Conservation (phyloP, 352 stramenopile genomes). For the Phytophthora europaea region DNA sequence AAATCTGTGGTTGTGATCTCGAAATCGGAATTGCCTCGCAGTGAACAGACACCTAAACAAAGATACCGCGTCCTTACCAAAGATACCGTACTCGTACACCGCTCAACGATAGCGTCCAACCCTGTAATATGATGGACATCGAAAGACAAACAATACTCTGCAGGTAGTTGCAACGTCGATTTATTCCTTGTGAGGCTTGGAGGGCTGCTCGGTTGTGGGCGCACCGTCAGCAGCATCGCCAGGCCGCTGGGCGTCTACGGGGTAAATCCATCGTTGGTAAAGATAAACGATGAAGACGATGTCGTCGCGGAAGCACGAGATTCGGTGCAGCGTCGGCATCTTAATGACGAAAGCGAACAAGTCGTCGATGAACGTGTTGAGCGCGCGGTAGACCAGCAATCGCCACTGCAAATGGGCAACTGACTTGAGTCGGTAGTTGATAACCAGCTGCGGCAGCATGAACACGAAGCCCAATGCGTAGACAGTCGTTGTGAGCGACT, state of each 20-base stretch:
- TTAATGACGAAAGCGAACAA: slow-evolving; percentile 93
- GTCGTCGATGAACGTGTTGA: slow-evolving; percentile 96
- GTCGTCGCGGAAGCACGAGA: slow-evolving; percentile 93
- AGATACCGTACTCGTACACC: too few relatives aligned
- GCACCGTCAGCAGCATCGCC: slow-evolving; percentile 32
- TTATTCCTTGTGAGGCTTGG: slow-evolving; percentile 41
- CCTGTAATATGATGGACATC: too few relatives aligned
- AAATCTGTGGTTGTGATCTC: neutral
- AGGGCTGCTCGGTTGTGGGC: slow-evolving; percentile 6
- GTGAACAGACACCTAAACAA: neutral
- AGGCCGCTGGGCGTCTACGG: slow-evolving; percentile 68
- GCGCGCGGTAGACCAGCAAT: slow-evolving; percentile 94
- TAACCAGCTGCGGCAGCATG: slow-evolving; percentile 94
- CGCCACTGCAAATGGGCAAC: slow-evolving; percentile 94
- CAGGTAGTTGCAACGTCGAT: neutral
- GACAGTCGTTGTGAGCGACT: slow-evolving; percentile 87
- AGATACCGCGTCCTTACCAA: too few relatives aligned
- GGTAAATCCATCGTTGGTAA: slow-evolving; percentile 94
- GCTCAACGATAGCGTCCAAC: too few relatives aligned
- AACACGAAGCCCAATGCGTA: slow-evolving; percentile 94
- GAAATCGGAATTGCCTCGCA: neutral
- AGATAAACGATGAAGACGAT: slow-evolving; percentile 93
- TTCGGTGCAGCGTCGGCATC: slow-evolving; percentile 92
- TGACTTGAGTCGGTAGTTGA: slow-evolving; percentile 94
- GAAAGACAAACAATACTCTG: neutral